Conservation (phyloP, 768 basidiomycete species). For the Leccinellum albellum region DNA sequence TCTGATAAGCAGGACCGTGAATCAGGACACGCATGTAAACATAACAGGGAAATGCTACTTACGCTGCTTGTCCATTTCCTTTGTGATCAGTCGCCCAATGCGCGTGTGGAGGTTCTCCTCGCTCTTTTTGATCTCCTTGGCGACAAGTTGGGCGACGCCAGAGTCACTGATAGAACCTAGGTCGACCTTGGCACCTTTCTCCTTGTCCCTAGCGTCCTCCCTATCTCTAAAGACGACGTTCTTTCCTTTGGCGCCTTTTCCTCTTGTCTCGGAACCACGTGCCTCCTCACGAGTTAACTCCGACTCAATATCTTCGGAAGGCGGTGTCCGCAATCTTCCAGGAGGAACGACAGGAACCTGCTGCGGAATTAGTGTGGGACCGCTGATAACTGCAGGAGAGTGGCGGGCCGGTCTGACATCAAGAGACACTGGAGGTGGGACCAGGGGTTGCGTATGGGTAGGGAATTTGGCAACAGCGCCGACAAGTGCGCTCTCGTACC, state of each 20-base stretch:
- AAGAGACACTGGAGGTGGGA: conserved; percentile 1
- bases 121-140: conserved; percentile 77
- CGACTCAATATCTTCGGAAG: conserved; percentile 70
- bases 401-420: conserved; percentile 27
- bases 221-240: conserved; percentile 62
- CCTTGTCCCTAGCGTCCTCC: conserved; percentile 44
- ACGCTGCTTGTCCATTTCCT: conserved; percentile 92
- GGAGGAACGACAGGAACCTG: conserved; percentile 28
- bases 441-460: conserved; percentile 33
- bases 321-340: conserved; percentile 59
- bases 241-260: conserved; percentile 49
- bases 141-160: conserved; percentile 53
- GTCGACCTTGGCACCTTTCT: conserved; percentile 28
- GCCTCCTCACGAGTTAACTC: conserved; percentile 61
- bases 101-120: conserved; percentile 76
- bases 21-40: conserved; percentile 5
- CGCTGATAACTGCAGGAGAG: conserved; percentile 24
- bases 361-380: conserved; percentile 15
- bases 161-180: conserved; percentile 44
- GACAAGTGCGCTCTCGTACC: conserved; percentile 63
- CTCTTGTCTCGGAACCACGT: conserved; percentile 47
- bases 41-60: conserved; percentile 29
- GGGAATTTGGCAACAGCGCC: conserved; percentile 54
- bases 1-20: conserved; percentile 41
- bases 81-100: conserved; percentile 74